Conservation (phyloP, 2,329 filamentous ascomycete species). For the Chlorencoelia australis region DNA sequence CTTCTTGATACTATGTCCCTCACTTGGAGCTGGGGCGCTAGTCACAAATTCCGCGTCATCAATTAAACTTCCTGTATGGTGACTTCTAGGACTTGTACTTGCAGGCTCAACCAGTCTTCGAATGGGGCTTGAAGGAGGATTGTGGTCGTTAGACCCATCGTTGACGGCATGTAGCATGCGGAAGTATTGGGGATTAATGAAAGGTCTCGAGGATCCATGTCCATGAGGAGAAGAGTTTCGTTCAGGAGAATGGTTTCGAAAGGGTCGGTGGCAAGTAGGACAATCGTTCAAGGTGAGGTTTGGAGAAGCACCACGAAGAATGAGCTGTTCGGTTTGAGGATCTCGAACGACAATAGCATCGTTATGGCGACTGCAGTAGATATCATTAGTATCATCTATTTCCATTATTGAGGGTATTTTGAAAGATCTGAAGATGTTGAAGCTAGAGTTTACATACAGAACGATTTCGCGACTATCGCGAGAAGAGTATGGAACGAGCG, state of each 20-base stretch:
- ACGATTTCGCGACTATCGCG: conserved; percentile 70
- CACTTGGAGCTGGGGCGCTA: conserved; percentile 34
- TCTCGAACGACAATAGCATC: conserved; percentile 91
- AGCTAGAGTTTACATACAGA: conserved; percentile 46
- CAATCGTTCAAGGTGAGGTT: conserved; percentile 58
- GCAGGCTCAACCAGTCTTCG: conserved; percentile 33
- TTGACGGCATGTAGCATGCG: conserved; percentile 66
- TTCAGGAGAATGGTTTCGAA: conserved; percentile 40
- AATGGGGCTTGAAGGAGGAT: conserved; percentile 41
- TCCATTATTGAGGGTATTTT: neutral
- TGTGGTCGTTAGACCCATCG: conserved; percentile 35
- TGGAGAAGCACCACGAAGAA: conserved; percentile 56
- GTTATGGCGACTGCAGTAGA: conserved; percentile 63
- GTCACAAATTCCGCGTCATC: conserved; percentile 39
- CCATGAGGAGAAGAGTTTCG: conserved; percentile 36
- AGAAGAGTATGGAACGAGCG: conserved; percentile 66
- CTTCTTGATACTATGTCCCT: conserved; percentile 65
- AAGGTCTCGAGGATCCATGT: conserved; percentile 39
- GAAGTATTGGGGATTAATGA: conserved; percentile 89
- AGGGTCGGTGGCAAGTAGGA: conserved; percentile 39
- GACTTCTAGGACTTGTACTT: conserved; percentile 14
- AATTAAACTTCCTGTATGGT: conserved; percentile 18
- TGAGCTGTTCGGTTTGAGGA: conserved; percentile 71
- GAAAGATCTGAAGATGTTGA: conserved; percentile 3
- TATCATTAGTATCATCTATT: conserved; percentile 10